A percentile compares a stretch with the other conserved stretches of the same genome.
Conservation (phyloP, 148 eudicot genomes). For the Tetragonia tetragonoides region DNA sequence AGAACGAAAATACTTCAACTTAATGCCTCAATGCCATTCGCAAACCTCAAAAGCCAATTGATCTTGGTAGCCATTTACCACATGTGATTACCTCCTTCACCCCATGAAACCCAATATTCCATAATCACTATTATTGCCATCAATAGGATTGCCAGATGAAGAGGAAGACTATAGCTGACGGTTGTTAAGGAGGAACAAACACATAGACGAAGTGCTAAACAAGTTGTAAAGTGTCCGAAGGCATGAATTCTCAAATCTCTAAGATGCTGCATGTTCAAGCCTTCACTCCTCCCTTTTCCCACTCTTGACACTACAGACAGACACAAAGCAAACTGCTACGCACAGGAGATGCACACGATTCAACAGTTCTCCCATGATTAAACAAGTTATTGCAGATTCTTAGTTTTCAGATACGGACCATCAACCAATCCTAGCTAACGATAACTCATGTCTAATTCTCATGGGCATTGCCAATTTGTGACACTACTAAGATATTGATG, state of each 20-base stretch:
- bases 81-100: no score
- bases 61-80: no score
- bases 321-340: not conserved
- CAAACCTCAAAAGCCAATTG: no score
- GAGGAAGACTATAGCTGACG: no score
- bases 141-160: no score
- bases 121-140: no score
- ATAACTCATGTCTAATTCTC: not conserved
- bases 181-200: no score
- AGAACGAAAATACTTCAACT: no score
- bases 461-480: not conserved
- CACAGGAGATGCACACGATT: not conserved
- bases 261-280: not conserved
- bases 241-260: not conserved
- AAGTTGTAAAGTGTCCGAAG: not conserved
- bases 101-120: no score
- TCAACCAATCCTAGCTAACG: not conserved
- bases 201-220: no score
- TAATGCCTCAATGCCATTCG: no score
- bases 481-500: not conserved
- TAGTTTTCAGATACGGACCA: not conserved
- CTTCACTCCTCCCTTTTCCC: not conserved
- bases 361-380: not conserved
- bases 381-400: not conserved
- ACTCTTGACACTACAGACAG: not conserved